These are phyloP conservation scores for Centrapalus pauciflorus DNA, from an alignment of 129 eudicot genomes.

Conservation along the genomic window DNA sequence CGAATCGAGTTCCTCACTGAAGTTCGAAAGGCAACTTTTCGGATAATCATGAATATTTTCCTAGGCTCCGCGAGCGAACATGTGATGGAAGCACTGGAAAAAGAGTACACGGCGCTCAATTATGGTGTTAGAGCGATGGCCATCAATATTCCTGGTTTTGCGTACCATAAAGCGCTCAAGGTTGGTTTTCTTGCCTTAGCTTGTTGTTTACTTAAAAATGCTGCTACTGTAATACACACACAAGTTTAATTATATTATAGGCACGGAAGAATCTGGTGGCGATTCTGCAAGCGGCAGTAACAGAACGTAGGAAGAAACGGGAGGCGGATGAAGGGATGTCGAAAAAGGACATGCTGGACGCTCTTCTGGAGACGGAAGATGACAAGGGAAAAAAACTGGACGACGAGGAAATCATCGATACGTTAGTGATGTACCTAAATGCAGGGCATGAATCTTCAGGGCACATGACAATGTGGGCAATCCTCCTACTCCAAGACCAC, in stretches of 20 bases:
- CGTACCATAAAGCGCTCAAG: constrained; percentile 73
- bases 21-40: constrained; percentile 63
- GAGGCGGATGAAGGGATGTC: constrained; percentile 13
- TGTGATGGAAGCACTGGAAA: constrained; percentile 59
- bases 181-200: constrained; percentile 18
- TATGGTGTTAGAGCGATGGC: constrained; percentile 87
- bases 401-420: constrained; percentile 88
- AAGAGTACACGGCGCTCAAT: constrained; percentile 61
- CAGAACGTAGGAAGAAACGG: constrained; percentile 44
- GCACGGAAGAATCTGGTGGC: constrained; percentile 87
- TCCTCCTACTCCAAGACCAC: constrained; percentile 51
- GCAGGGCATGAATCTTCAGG: constrained; percentile 99
- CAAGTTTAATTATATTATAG: constrained; percentile 22
- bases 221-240: no score
- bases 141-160: constrained; percentile 83
- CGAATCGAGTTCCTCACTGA: constrained; percentile 62
- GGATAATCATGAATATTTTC: constrained; percentile 73
- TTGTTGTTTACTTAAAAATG: no score
- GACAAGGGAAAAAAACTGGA: constrained; percentile 64
- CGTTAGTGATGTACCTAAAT: constrained; percentile 82
- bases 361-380: constrained; percentile 52
- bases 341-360: constrained; percentile 82
- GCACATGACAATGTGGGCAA: constrained; percentile 88
- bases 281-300: constrained; percentile 45
- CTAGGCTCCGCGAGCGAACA: constrained; percentile 63